Conservation (phyloP, 2,329 filamentous ascomycete species). For the Trichoderma guizhouense region DNA sequence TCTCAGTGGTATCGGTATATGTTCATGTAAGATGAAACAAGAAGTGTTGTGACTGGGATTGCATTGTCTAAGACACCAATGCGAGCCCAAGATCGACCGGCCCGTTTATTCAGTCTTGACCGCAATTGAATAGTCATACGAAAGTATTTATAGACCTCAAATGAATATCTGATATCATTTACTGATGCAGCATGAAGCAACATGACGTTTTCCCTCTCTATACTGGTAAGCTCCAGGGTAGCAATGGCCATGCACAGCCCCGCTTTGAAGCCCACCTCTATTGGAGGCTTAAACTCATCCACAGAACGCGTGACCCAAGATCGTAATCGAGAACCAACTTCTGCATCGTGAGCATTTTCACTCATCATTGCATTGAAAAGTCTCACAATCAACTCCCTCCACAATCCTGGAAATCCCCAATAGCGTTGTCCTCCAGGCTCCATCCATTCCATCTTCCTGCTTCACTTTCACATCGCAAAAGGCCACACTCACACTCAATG, state of each 20-base stretch:
- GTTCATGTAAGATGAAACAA: not conserved
- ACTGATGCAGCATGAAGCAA: not conserved
- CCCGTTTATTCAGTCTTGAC: not conserved
- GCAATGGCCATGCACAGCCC: not conserved
- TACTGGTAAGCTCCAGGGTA: not conserved
- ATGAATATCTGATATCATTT: not conserved
- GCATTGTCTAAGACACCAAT: not conserved
- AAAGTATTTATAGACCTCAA: not conserved
- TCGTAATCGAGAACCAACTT: not conserved
- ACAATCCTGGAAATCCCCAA: not conserved
- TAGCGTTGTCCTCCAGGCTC: not conserved
- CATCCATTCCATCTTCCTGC: no score
- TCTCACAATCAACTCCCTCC: not conserved
- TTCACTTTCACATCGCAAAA: not conserved
- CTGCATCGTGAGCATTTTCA: not conserved
- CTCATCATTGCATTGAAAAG: not conserved
- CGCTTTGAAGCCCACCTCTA: not conserved
- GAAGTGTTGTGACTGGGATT: not conserved
- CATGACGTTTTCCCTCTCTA: not conserved
- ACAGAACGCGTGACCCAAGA: constrained; percentile 7
- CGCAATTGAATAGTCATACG: not conserved
- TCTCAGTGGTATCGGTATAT: not conserved
- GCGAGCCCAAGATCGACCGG: not conserved
- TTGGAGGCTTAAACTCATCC: constrained; percentile 2
- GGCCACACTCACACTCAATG: constrained; percentile 7